Conservation (phyloP, 2,329 filamentous ascomycete genomes). For the Diplocarpon rosae region DNA sequence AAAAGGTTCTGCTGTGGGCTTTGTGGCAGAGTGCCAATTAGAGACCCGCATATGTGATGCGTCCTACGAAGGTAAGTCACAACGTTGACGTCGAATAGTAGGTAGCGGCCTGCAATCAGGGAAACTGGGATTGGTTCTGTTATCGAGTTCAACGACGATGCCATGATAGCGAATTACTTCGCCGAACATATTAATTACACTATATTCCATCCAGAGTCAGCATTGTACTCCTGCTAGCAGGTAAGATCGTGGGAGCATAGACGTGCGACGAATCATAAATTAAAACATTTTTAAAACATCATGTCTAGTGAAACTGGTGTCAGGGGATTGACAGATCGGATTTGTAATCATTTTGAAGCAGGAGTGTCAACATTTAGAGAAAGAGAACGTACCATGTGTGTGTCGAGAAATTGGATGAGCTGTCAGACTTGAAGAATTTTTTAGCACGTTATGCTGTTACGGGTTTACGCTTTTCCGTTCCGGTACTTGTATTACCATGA, state of each 20-base stretch:
- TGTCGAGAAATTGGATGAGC: conserved; percentile 3
- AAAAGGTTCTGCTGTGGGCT: conserved; percentile 93
- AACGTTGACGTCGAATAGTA: conserved; percentile 78
- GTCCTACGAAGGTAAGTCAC: conserved; percentile 67
- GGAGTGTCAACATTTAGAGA: background rate
- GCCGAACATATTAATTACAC: background rate
- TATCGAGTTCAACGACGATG: conserved; percentile 11
- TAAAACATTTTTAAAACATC: conserved; percentile 41
- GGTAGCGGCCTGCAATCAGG: conserved; percentile 66
- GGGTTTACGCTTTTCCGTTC: conserved; percentile 1
- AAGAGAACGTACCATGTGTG: conserved; percentile 3
- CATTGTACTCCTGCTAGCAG: background rate
- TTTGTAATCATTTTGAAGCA: conserved; percentile 50
- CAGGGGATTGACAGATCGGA: conserved; percentile 78
- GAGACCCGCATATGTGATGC: conserved; percentile 75
- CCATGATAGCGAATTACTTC: conserved; percentile 7
- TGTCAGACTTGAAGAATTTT: too few relatives aligned
- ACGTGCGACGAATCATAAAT: conserved; percentile 30
- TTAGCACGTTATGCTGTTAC: conserved; percentile 2
- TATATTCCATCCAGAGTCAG: conserved; percentile 7
- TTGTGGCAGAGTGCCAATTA: conserved; percentile 82
- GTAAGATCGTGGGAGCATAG: conserved; percentile 3
- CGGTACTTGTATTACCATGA: background rate
- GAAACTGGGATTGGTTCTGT: conserved; percentile 65
- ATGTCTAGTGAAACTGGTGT: conserved; percentile 35